Percentiles rank a stretch among this genome's conserved stretches.
These are phyloP conservation scores for Penicillium pancosmium DNA, from an alignment of 495 filamentous ascomycete species.

Conservation along the genomic window DNA sequence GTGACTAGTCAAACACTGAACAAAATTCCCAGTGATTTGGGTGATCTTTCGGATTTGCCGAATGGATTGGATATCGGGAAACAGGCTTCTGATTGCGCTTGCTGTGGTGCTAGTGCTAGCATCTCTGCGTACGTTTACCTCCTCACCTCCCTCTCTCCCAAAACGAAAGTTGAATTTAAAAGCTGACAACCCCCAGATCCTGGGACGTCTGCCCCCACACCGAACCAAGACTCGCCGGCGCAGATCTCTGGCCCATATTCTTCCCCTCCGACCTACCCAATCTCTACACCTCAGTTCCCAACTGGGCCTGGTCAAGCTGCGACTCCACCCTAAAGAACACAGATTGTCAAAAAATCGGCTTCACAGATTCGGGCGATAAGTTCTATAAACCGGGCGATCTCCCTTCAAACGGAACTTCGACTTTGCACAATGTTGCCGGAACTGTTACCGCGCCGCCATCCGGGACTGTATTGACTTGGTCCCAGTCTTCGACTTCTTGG, in stretches of 20 bases:
- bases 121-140: constrained; percentile 27
- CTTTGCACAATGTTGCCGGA: constrained; percentile 26
- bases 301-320: constrained; percentile 30
- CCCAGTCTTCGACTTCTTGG: constrained; percentile 26
- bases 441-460: constrained; percentile 26
- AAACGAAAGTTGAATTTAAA: too few species aligned
- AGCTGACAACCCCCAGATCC: constrained; percentile 12
- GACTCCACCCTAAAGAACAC: constrained; percentile 15
- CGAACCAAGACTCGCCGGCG: constrained; percentile 28
- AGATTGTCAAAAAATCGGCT: constrained; percentile 23
- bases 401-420: constrained; percentile 25
- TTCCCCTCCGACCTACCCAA: constrained; percentile 28
- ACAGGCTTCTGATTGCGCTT: constrained; percentile 27
- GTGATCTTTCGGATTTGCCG: constrained; percentile 18
- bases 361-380: constrained; percentile 22
- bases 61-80: constrained; percentile 23
- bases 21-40: constrained; percentile 7
- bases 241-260: constrained; percentile 31
- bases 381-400: constrained; percentile 30
- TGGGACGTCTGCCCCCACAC: constrained; percentile 34
- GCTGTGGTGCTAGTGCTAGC: constrained; percentile 34
- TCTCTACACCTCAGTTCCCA: constrained; percentile 27
- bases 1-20: constrained; percentile 21
- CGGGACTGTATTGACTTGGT: constrained; percentile 32
- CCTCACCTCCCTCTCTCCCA: background rate